Conservation (phyloP, 192 early-diverging fungal species). For the Entomortierella lignicola region DNA sequence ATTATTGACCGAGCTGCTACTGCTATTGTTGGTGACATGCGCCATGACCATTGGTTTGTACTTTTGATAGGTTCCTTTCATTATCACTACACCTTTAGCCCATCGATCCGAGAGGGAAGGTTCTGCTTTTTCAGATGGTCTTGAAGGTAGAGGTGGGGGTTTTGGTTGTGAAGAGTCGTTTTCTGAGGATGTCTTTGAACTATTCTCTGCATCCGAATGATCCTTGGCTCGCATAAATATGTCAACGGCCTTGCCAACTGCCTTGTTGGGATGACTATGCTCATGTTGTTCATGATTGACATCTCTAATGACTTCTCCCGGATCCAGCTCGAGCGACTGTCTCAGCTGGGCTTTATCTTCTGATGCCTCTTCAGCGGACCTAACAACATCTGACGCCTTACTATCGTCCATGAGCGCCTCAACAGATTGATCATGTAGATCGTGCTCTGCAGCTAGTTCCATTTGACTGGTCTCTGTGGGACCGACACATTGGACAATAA, state of each 20-base stretch:
- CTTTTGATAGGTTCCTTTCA: conserved; percentile 25
- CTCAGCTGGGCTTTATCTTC: conserved; percentile 27
- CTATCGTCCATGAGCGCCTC: conserved; percentile 23
- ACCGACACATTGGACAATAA: conserved; percentile 63
- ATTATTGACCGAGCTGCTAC: conserved; percentile 10
- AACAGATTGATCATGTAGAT: conserved; percentile 33
- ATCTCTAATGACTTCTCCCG: not conserved
- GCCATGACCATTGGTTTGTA: conserved; percentile 47
- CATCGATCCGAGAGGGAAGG: not conserved
- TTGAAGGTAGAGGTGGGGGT: not conserved
- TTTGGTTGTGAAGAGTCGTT: not conserved
- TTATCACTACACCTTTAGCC: conserved; percentile 22
- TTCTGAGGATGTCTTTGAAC: not conserved
- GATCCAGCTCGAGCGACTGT: conserved; percentile 31
- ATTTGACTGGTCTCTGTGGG: conserved; percentile 48
- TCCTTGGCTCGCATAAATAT: not conserved
- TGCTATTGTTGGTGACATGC: conserved; percentile 17
- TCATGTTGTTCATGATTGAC: not conserved
- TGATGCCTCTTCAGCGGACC: conserved; percentile 19
- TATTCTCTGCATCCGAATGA: not conserved
- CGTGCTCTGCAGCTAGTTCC: conserved; percentile 43
- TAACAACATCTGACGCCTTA: conserved; percentile 12
- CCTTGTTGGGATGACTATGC: not conserved
- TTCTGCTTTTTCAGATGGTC: conserved; percentile 9
- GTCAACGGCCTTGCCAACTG: not conserved